phyloP scores from a whole-genome alignment of 2,329 filamentous ascomycete genomes.

The Sporothrix protearum region DNA sequence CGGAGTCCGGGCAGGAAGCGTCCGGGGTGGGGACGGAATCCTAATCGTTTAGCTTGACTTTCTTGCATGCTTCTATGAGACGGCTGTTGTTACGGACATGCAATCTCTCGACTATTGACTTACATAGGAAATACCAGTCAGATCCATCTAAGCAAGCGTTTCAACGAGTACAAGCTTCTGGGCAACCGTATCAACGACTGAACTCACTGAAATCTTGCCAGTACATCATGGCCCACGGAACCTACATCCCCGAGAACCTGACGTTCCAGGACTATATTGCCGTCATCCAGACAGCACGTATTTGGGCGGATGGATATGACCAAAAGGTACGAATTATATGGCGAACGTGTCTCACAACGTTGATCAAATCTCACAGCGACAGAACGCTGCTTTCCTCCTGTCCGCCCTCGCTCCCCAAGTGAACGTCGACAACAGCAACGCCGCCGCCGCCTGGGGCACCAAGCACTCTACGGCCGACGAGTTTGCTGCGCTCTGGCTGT shows the following conservation, averaged over 20 bases:
- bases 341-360: too few relatives aligned
- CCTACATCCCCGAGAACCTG: slow-evolving; percentile 8
- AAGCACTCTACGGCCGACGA: neutral
- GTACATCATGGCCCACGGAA: neutral
- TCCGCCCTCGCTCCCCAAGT: neutral
- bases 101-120: neutral
- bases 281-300: neutral
- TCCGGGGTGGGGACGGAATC: neutral
- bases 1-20: neutral
- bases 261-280: slow-evolving; percentile 13
- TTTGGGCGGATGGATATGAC: neutral
- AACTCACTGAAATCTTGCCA: neutral
- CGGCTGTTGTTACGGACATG: neutral
- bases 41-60: neutral
- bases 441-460: neutral
- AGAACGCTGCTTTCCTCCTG: neutral
- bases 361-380: neutral
- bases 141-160: neutral
- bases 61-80: neutral
- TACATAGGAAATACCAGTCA: neutral
- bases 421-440: neutral
- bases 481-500: neutral
- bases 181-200: neutral
- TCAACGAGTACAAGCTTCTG: too few relatives aligned
- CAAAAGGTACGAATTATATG: neutral